A percentile compares a stretch with the other conserved stretches of the same genome.
phyloP scores from a whole-genome alignment of 305 asterid species.

The Solanum hybrid region DNA sequence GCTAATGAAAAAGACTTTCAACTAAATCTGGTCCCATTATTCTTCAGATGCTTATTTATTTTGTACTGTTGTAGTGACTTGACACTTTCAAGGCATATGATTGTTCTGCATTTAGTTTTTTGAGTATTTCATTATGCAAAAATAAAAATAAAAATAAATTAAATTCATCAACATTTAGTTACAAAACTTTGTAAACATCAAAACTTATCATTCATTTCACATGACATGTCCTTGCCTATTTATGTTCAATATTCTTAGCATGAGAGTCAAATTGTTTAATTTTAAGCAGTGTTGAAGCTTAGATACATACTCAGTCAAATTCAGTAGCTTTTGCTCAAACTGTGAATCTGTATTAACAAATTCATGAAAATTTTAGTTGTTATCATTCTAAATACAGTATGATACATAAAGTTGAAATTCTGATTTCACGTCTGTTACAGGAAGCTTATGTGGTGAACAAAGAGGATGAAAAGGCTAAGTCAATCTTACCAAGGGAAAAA shows the following conservation, averaged over 20 bases:
- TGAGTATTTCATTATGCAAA: not conserved
- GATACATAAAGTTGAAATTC: not conserved
- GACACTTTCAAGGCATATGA: not conserved
- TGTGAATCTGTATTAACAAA: not conserved
- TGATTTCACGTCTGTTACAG: constrained; percentile 8
- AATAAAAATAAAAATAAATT: not conserved
- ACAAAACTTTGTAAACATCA: not conserved
- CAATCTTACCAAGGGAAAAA: constrained; percentile 41
- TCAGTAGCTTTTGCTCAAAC: not conserved
- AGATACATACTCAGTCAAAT: not conserved
- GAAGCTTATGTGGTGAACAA: constrained; percentile 51
- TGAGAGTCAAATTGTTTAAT: not conserved
- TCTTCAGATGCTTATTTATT: not conserved
- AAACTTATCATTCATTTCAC: not conserved
- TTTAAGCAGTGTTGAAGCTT: not conserved
- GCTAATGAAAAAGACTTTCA: not conserved
- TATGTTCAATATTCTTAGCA: not conserved
- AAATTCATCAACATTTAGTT: not conserved
- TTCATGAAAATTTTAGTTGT: not conserved
- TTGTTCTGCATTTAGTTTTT: not conserved
- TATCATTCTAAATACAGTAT: not conserved
- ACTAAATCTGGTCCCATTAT: not conserved
- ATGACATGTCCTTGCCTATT: not conserved
- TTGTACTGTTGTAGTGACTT: not conserved
- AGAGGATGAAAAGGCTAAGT: constrained; percentile 17